Evolutionary conservation across 2,329 filamentous ascomycete species (phyloP).

Genomic region (Teratosphaeria pseudoeucalypti): DNA sequence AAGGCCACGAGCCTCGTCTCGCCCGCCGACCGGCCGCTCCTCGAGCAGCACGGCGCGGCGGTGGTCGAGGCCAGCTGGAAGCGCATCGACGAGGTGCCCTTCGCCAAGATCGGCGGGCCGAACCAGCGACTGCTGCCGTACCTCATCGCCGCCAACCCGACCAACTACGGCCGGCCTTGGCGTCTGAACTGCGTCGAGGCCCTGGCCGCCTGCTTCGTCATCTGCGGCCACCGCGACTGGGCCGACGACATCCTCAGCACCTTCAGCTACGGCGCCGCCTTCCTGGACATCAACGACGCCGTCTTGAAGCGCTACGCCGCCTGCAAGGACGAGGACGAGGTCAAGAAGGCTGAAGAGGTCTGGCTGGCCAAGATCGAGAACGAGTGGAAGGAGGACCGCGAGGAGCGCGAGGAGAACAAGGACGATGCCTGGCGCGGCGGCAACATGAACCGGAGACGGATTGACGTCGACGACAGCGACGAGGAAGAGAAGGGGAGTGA

Average conservation of each 20-base stretch:
- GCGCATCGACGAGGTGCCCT: constrained; percentile 80
- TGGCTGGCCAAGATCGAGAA: constrained; percentile 86
- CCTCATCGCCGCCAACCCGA: constrained; percentile 88
- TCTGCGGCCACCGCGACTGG: constrained; percentile 88
- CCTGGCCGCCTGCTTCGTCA: constrained; percentile 81
- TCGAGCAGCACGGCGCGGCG: constrained; percentile 83
- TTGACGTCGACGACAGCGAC: constrained; percentile 38
- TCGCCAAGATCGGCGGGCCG: constrained; percentile 81
- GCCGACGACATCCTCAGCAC: constrained; percentile 70
- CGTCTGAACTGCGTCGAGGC: constrained; percentile 93
- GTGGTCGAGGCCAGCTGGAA: constrained; percentile 98
- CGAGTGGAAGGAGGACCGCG: constrained; percentile 74
- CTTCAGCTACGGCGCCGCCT: constrained; percentile 81
- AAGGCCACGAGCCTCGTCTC: constrained; percentile 82
- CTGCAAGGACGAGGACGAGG: constrained; percentile 66
- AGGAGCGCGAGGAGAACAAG: constrained; percentile 44
- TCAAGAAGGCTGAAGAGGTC: constrained; percentile 74
- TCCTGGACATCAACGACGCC: constrained; percentile 80
- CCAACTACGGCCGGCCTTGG: constrained; percentile 96
- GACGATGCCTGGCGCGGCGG: constrained; percentile 84
- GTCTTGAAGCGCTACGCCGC: constrained; percentile 76
- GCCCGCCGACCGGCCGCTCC: constrained; percentile 67
- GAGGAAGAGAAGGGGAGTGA: constrained; percentile 35
- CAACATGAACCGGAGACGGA: constrained; percentile 63
- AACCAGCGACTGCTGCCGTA: constrained; percentile 88